phyloP scores from a whole-genome alignment of 176 grass and related monocot genomes.

The sorghum (Sorghum bicolor) region DNA sequence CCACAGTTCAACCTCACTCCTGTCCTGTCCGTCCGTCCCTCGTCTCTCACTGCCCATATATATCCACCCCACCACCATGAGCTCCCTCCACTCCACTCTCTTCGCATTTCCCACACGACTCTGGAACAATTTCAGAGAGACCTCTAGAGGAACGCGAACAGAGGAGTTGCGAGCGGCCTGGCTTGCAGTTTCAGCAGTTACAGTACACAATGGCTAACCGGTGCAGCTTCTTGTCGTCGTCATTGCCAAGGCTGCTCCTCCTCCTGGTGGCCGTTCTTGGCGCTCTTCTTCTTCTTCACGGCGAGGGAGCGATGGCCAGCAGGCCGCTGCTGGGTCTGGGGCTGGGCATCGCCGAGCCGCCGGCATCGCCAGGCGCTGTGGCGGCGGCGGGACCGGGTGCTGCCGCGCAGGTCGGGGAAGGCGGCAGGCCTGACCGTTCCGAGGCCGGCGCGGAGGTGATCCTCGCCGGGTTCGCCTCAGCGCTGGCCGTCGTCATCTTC shows the following conservation, averaged over 20 bases:
- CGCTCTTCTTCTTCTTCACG: neutral
- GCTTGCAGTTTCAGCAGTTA: neutral
- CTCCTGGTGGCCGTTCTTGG: constrained; percentile 23
- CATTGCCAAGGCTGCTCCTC: constrained; percentile 8
- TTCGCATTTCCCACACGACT: constrained; percentile 6
- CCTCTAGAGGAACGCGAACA: neutral
- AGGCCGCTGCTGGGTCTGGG: constrained; percentile 49
- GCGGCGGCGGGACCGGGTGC: constrained; percentile 17
- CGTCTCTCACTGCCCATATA: constrained; percentile 3
- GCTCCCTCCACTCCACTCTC: neutral
- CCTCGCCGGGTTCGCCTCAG: constrained; percentile 68
- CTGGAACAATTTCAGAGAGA: neutral
- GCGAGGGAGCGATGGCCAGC: constrained; percentile 23
- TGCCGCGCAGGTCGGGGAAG: neutral
- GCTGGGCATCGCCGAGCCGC: constrained; percentile 42
- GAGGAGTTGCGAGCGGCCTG: neutral
- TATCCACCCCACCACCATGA: neutral
- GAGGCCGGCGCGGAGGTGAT: constrained; percentile 74
- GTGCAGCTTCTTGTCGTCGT: neutral
- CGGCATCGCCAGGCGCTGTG: constrained; percentile 16
- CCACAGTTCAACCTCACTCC: constrained; percentile 27
- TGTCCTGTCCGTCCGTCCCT: neutral
- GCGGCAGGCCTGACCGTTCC: constrained; percentile 38
- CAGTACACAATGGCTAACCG: constrained; percentile 19
- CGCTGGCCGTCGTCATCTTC: constrained; percentile 51